A percentile compares a stretch with the other conserved stretches of the same genome.
Conservation (phyloP, 306 rosid genomes). For the Argentina anserina region DNA sequence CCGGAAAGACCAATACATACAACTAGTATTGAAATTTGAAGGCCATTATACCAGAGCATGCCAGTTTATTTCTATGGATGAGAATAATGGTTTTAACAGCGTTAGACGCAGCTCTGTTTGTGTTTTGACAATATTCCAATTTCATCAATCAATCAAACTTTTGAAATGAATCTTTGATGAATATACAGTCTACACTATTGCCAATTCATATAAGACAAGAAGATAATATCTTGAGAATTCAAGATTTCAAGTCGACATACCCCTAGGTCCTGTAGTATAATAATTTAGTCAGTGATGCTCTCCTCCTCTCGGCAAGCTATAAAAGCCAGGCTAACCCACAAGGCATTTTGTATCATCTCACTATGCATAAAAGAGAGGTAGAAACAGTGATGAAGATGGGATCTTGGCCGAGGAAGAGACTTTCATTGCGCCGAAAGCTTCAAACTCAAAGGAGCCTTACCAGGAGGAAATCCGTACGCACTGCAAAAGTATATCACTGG, state of each 20-base stretch:
- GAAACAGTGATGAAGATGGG: conserved; percentile 37
- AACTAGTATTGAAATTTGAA: background rate
- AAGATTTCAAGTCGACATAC: background rate
- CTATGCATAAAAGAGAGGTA: conserved; percentile 24
- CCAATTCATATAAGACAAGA: conserved; percentile 37
- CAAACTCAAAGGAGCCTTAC: conserved; percentile 45
- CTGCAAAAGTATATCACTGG: background rate
- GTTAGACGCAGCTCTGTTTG: background rate
- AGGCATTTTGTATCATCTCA: background rate
- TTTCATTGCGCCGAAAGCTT: conserved; percentile 55
- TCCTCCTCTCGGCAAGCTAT: conserved; percentile 13
- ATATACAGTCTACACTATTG: conserved; percentile 1
- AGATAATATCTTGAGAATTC: conserved; percentile 4
- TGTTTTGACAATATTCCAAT: background rate
- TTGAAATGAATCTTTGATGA: background rate
- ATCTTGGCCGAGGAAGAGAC: conserved; percentile 49
- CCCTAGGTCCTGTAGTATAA: background rate
- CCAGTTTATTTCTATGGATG: background rate
- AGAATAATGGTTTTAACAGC: background rate
- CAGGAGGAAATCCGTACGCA: conserved; percentile 42
- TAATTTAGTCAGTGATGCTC: background rate
- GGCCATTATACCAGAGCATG: no score
- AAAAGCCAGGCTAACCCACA: background rate
- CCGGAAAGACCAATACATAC: background rate
- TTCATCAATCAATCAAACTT: background rate